phyloP scores from a whole-genome alignment of 2,329 filamentous ascomycete species.

The Xylaria sp. region DNA sequence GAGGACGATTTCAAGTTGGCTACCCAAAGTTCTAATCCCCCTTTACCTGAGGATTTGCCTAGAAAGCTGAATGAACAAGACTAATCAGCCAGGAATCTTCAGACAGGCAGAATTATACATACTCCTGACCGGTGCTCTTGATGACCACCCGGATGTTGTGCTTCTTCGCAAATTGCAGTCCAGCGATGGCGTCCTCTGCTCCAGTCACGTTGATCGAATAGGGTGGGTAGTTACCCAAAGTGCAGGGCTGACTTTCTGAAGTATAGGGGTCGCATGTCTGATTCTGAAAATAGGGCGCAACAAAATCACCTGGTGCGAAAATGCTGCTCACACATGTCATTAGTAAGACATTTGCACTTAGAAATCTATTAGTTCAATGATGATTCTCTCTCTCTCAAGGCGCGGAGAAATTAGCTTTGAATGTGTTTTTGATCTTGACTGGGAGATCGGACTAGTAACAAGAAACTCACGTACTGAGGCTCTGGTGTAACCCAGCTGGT shows the following conservation, averaged over 20 bases:
- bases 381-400: constrained; percentile 1
- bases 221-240: constrained; percentile 50
- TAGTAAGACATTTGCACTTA: too few species aligned
- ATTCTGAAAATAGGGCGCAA: constrained; percentile 17
- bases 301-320: too few species aligned
- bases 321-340: too few species aligned
- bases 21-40: constrained; percentile 39
- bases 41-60: constrained; percentile 11
- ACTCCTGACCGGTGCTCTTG: constrained; percentile 32
- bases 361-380: too few species aligned
- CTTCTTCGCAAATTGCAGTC: constrained; percentile 22
- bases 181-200: constrained; percentile 38
- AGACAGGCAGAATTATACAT: not conserved
- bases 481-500: not conserved
- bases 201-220: constrained; percentile 47
- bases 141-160: constrained; percentile 28
- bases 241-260: constrained; percentile 38
- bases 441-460: too few species aligned
- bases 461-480: not conserved
- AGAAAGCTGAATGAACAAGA: too few species aligned
- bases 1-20: constrained; percentile 42
- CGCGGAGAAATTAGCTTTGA: not conserved
- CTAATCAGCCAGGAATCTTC: too few species aligned
- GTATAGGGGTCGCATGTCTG: constrained; percentile 13
- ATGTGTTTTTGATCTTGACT: too few species aligned